These are phyloP conservation scores for Tylopilus sp. DNA, from an alignment of 768 basidiomycete species.

Conservation along the genomic window DNA sequence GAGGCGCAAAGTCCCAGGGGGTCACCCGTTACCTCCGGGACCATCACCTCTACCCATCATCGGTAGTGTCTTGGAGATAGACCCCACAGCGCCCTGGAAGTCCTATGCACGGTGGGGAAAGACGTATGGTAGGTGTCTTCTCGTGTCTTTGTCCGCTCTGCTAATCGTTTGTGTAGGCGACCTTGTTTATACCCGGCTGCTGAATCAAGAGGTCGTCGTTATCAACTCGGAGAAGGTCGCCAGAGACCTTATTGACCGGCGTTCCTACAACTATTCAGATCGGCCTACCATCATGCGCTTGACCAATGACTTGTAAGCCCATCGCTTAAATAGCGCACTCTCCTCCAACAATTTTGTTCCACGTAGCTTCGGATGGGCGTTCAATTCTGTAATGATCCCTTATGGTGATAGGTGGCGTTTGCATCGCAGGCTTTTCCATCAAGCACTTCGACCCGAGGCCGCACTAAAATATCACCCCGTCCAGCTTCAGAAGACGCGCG, in stretches of 20 bases:
- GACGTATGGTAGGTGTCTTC: constrained; percentile 23
- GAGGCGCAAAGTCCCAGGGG: background rate
- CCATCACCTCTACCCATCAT: constrained; percentile 43
- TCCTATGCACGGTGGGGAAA: constrained; percentile 33
- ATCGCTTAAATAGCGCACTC: background rate
- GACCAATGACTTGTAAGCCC: constrained; percentile 29
- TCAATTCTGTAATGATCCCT: constrained; percentile 28
- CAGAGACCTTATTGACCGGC: constrained; percentile 43
- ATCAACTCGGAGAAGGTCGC: constrained; percentile 39
- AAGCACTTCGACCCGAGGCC: constrained; percentile 24
- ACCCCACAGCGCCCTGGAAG: constrained; percentile 27
- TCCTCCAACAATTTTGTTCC: background rate
- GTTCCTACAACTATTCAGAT: constrained; percentile 45
- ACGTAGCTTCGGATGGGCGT: constrained; percentile 27
- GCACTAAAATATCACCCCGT: constrained; percentile 16
- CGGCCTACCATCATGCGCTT: constrained; percentile 32
- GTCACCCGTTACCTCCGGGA: constrained; percentile 43
- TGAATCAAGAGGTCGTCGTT: constrained; percentile 38
- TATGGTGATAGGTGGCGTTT: constrained; percentile 29
- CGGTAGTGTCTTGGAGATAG: constrained; percentile 28
- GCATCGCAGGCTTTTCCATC: constrained; percentile 28
- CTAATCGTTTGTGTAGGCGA: constrained; percentile 29
- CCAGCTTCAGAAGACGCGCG: constrained; percentile 25
- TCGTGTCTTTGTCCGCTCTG: constrained; percentile 10
- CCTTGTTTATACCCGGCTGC: constrained; percentile 35